Base-by-base conservation (phyloP, 371 early-diverging fungal species). In the Dichotomocladium elegans region DNA sequence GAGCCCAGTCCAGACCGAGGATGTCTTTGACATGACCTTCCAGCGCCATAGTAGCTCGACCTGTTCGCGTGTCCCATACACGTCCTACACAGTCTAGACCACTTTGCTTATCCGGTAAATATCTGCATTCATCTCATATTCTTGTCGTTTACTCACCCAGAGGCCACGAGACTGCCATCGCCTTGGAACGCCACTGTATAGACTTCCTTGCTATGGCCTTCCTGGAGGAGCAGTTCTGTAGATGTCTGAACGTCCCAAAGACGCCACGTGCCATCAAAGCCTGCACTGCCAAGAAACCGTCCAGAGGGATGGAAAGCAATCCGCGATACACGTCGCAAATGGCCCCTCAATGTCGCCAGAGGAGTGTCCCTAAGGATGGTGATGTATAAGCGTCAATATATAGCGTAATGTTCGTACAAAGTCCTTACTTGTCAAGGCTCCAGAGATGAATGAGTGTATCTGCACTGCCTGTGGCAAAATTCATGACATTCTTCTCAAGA, bases 1-100 rank as follows among this genome's bases (percentile, higher is more conserved):
- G 95, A 15, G 91, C 80, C 88, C 94, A 98, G 63, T 95, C 96
- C 5, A 95, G 64, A 2, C 84, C 82, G 10, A 90, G 67, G 28
- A 98, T 91, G 55, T 92, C 91, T 49, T 90, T 87, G 26, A 95
- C 88, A 61, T 98, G 98, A 1, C 96, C 96, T 57, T 90, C 84
- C 30, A 95, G 77, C 25, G 85, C 85, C 85, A 94, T 86, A 3
- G 95, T 82, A 1, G 90, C 88, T 54, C 93, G 77, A 2, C 98
- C 98, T 4, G 92, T 90, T 46, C 98, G 81, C 43, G 91, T 72
- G 75, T 98, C 98, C 98, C 98, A 98, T 0, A 98, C 88, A 28
- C 95, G 82, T 8, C 95, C 97, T 42, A 93, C 70, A 4, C 89
- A 80, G 67, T 96, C 98, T 43, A 90, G 65, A 4, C 97, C 98